phyloP scores from a whole-genome alignment of 164 flowering plant species.

The Magnolia changhungtana region DNA sequence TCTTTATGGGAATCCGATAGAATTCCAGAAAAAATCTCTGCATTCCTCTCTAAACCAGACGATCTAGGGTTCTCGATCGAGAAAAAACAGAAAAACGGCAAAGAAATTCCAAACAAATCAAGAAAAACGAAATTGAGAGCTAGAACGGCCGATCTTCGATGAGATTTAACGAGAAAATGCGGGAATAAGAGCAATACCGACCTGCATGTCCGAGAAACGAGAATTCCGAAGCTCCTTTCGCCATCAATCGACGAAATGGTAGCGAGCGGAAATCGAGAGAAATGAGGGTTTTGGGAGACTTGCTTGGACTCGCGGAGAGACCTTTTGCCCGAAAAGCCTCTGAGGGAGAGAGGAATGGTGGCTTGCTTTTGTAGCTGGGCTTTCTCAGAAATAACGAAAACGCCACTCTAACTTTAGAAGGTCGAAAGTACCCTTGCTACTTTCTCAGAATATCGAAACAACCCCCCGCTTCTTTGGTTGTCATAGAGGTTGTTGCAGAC shows the following conservation, averaged over 20 bases:
- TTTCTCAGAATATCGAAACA: not conserved
- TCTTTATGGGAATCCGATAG: not conserved
- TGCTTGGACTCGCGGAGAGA: slow-evolving; percentile 1
- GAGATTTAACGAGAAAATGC: not conserved
- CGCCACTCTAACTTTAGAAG: not conserved
- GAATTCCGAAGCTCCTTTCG: not conserved
- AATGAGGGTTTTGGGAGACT: not conserved
- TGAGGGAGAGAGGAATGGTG: not conserved
- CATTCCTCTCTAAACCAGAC: not conserved
- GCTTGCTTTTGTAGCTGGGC: not conserved
- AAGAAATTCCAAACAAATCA: not conserved
- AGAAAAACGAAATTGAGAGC: not conserved
- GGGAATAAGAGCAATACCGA: not conserved
- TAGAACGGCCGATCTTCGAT: not conserved
- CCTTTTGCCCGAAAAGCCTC: not conserved
- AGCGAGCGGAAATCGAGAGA: not conserved
- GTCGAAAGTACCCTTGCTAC: not conserved
- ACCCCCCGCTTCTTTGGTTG: not conserved
- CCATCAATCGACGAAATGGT: not conserved
- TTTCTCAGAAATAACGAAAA: not conserved
- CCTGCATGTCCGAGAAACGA: not conserved
- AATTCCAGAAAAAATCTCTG: not conserved
- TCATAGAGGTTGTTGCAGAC: not conserved
- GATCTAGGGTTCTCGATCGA: not conserved
- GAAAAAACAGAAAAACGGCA: not conserved